Percentiles rank a stretch among this genome's conserved stretches.
Evolutionary conservation across 1,139 yeast species (phyloP).

Genomic region (Suzukiozyma palmioleophila): DNA sequence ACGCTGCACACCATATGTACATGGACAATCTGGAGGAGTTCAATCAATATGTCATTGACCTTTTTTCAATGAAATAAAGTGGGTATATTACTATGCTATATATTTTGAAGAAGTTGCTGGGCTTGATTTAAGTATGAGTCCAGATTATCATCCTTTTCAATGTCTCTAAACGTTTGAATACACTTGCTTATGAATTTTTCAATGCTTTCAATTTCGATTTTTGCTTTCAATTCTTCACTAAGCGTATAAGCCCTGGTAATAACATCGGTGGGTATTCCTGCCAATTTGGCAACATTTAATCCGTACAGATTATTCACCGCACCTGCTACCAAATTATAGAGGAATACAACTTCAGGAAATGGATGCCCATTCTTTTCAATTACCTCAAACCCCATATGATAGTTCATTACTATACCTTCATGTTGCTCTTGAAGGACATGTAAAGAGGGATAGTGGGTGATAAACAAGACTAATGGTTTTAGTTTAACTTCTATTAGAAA

Average conservation of each 20-base stretch:
- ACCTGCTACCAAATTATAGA: conserved; percentile 59
- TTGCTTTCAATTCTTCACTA: conserved; percentile 38
- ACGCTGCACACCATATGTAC: conserved; percentile 43
- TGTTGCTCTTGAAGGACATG: conserved; percentile 46
- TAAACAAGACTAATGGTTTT: conserved; percentile 64
- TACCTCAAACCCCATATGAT: conserved; percentile 73
- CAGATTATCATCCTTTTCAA: background rate
- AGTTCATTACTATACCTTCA: conserved; percentile 46
- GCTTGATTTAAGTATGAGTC: conserved; percentile 1
- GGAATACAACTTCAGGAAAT: conserved; percentile 47
- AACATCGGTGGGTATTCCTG: conserved; percentile 52
- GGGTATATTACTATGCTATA: background rate
- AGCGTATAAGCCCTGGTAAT: conserved; percentile 45
- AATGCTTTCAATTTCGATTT: conserved; percentile 19
- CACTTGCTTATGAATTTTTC: conserved; percentile 5
- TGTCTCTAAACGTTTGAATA: conserved; percentile 3
- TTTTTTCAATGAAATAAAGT: conserved; percentile 15
- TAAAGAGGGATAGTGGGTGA: conserved; percentile 84
- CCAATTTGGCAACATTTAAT: conserved; percentile 70
- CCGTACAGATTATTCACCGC: conserved; percentile 69
- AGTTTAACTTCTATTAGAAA: conserved; percentile 47
- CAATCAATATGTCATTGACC: conserved; percentile 24
- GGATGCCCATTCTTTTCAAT: conserved; percentile 26
- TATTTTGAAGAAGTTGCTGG: background rate
- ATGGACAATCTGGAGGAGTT: conserved; percentile 36